Evolutionary conservation across 2,329 filamentous ascomycete species (phyloP), one percentile per base, ranked within the genome.

Genomic region (Exserohilum rostratum): DNA sequence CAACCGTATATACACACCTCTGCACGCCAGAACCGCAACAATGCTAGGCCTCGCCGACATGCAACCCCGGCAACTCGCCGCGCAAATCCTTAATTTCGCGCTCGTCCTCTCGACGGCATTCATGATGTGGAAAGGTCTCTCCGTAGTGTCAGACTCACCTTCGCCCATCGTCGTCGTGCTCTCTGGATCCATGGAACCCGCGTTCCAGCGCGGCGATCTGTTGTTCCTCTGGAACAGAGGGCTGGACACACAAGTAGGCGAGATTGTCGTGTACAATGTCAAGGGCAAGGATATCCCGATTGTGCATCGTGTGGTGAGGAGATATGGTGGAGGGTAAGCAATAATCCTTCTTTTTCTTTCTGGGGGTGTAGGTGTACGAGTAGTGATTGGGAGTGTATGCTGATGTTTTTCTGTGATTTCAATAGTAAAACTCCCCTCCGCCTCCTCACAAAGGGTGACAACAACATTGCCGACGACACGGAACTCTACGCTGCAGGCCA

Each of bases 251-350:
- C 83, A 89, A 67, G 80, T 90, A 40, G 88, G 88, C 15, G 88
- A 91, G 76, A 82, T 90, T 58, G 88, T 91, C 62, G 88, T 91
- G 43, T 91, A 90, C 78, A 96, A 96, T 72, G 90, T 96, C 49
- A 85, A 87, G 74, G 92, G 89, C 53, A 99, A 98, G 82, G 90
- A 96, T 64, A 98, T 99, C 61, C 95, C 95, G 27, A 99, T 99
- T 76, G 95, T 99, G 64, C 95, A 99, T 79, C 83, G 95, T 46
- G 85, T 98, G 9, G 89, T 98, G 50, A 85, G 93, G 77, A 82
- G 82, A 61, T 87, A 85, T 75, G 84, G 85, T 43, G 82, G 82
- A 74, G 79, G 79, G 82, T 84, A 68, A 79, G 82, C 66, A 2
- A 10, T 37, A 18, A 12, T 17, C 31, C 3, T 34, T 46, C n/a